Conservation (phyloP, 2,329 filamentous ascomycete species). For the Fusarium nisikadoi region DNA sequence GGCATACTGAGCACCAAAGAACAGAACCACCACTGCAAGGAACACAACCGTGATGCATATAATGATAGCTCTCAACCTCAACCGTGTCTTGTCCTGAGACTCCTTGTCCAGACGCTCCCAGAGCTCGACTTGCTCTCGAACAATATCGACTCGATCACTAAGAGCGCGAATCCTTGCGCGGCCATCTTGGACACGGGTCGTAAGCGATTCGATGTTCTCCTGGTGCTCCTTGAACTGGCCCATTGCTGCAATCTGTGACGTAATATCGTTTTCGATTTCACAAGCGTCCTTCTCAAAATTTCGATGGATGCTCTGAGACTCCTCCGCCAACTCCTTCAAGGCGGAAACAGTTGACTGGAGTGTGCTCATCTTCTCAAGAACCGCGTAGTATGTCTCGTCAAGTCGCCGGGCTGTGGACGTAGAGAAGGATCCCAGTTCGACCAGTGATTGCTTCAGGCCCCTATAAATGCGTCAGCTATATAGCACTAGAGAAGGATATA, state of each 20-base stretch:
- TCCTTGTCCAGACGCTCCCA: slow-evolving; percentile 75
- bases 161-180: slow-evolving; percentile 69
- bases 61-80: slow-evolving; percentile 72
- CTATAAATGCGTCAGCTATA: slow-evolving; percentile 46
- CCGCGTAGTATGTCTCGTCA: slow-evolving; percentile 78
- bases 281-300: slow-evolving; percentile 70
- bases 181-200: slow-evolving; percentile 69
- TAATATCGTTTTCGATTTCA: slow-evolving; percentile 69
- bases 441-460: slow-evolving; percentile 62
- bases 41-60: slow-evolving; percentile 62
- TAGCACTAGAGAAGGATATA: not conserved
- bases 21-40: slow-evolving; percentile 60
- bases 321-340: slow-evolving; percentile 73
- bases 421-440: slow-evolving; percentile 68
- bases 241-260: slow-evolving; percentile 68
- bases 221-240: slow-evolving; percentile 74
- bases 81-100: slow-evolving; percentile 75
- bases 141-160: slow-evolving; percentile 71
- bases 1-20: slow-evolving; percentile 47
- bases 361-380: slow-evolving; percentile 73
- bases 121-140: slow-evolving; percentile 70
- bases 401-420: slow-evolving; percentile 71
- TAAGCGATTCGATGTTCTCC: slow-evolving; percentile 68
- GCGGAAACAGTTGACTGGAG: slow-evolving; percentile 72
- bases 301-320: slow-evolving; percentile 67